Evolutionary conservation across 257 asterid species (phyloP), one percentile per base, ranked within the genome.

Genomic region (Plantago elongata): DNA sequence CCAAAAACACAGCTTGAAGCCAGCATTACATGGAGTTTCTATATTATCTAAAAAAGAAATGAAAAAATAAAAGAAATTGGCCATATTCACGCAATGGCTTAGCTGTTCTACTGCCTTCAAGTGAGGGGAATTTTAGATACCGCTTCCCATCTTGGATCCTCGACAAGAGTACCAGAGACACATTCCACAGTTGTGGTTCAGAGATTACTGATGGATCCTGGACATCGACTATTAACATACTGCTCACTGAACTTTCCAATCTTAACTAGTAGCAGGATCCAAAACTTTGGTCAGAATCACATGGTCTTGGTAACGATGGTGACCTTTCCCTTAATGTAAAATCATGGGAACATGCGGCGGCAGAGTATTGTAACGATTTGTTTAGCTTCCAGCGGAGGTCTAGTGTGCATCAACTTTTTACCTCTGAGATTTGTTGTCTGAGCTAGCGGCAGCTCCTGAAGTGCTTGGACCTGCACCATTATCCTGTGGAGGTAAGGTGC

Each of bases 401-500:
- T 58, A 8, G 37, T 58, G 15, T 15, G 45, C 27, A 42, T 27
- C 12, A 10, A 8, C 40, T 4, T 18, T 60, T 42, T 27, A 60
- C 38, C 44, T 45, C 43, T 45, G 64, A 22, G 34, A 17, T 5
- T 60, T 51, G 9, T 45, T 51, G 9, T 45, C 54, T 17, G 49
- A n/a, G 34, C 51, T 48, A 45, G 64, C 34, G 22, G 54, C 51
- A 9, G 54, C 38, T 9, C 38, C 57, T 4, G 57, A 60, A 18
- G 9, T 44, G 64, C 64, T 60, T 60, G 64, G 64, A 13, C 64
- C 64, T 0, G 54, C 17, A 6, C 38, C 64, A 45, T 45, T 45
- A 9, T 60, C 64, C 54, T 11, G 18, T 60, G 64, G 54, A 18
- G 64, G 64, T 18, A 42, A n/a, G 15, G 54, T n/a, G 13, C 76